A percentile compares a stretch with the other conserved stretches of the same genome.
phyloP scores from a whole-genome alignment of 768 basidiomycete species.

The Termitomyces bulborhizus region DNA sequence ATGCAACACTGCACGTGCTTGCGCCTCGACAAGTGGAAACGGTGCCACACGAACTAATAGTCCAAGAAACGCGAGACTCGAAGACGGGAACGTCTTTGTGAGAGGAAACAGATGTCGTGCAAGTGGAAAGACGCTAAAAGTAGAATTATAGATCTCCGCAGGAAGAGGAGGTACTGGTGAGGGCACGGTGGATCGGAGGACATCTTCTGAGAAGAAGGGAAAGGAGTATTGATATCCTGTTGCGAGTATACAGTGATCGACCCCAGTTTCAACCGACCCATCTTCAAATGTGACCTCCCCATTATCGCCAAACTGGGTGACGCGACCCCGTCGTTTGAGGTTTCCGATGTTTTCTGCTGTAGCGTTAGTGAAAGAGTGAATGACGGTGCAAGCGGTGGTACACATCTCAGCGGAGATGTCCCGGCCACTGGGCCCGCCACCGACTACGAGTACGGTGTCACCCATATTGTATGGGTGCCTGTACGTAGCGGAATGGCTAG shows the following conservation, averaged over 20 bases:
- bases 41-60: constrained; percentile 57
- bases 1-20: constrained; percentile 57
- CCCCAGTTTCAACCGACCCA: constrained; percentile 42
- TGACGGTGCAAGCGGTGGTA: constrained; percentile 34
- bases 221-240: constrained; percentile 68
- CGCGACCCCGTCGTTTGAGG: constrained; percentile 35
- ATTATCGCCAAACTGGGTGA: constrained; percentile 30
- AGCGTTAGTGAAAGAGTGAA: constrained; percentile 47
- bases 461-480: constrained; percentile 43
- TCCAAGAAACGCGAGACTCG: constrained; percentile 61
- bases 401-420: constrained; percentile 63
- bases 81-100: constrained; percentile 33
- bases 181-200: constrained; percentile 29
- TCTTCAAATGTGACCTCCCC: constrained; percentile 56
- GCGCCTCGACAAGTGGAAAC: constrained; percentile 73
- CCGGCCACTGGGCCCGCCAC: constrained; percentile 57
- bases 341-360: constrained; percentile 23
- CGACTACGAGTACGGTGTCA: constrained; percentile 39
- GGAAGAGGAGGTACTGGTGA: constrained; percentile 46
- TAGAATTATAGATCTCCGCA: constrained; percentile 52
- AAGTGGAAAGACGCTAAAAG: constrained; percentile 64
- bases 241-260: constrained; percentile 66
- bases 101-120: constrained; percentile 67
- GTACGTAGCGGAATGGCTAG: constrained; percentile 66
- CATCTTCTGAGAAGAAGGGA: constrained; percentile 47